Evolutionary conservation across 2,329 filamentous ascomycete species (phyloP).

Genomic region (Aspergillus floridensis): DNA sequence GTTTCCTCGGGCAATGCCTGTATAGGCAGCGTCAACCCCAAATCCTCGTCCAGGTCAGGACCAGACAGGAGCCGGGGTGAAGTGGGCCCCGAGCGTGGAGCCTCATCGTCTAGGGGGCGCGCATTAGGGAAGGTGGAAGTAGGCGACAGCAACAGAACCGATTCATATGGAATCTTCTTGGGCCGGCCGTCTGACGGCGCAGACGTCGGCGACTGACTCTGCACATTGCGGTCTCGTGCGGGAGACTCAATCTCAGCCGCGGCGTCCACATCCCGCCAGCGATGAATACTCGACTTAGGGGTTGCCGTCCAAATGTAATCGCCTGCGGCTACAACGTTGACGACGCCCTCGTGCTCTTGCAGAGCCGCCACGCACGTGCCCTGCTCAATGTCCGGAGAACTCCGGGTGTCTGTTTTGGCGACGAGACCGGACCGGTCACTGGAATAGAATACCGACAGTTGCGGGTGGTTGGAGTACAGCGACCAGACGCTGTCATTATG

Average conservation of each 20-base stretch:
- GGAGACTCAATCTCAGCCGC: slow-evolving; percentile 61
- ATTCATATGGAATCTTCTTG: slow-evolving; percentile 68
- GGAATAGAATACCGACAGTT: slow-evolving; percentile 88
- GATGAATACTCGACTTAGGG: slow-evolving; percentile 84
- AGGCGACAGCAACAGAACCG: slow-evolving; percentile 79
- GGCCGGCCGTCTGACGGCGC: slow-evolving; percentile 10
- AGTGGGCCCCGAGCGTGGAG: slow-evolving; percentile 49
- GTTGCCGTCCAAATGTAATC: slow-evolving; percentile 89
- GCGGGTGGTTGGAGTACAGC: slow-evolving; percentile 81
- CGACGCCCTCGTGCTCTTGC: slow-evolving; percentile 76
- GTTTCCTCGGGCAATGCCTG: slow-evolving; percentile 70
- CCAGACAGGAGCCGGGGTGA: slow-evolving; percentile 58
- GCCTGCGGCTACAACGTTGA: slow-evolving; percentile 61
- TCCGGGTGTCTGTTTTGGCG: slow-evolving; percentile 91
- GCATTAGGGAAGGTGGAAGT: slow-evolving; percentile 70
- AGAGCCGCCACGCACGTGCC: slow-evolving; percentile 86
- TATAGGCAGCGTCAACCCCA: slow-evolving; percentile 59
- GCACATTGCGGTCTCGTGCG: slow-evolving; percentile 40
- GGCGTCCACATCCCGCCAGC: slow-evolving; percentile 85
- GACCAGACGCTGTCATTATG: slow-evolving; percentile 99
- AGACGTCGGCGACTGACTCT: slow-evolving; percentile 13
- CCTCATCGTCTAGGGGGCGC: slow-evolving; percentile 57
- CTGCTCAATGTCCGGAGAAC: slow-evolving; percentile 74
- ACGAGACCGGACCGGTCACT: slow-evolving; percentile 87
- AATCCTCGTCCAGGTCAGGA: slow-evolving; percentile 49